These are phyloP conservation scores for Cucumis hystrix DNA, from an alignment of 306 rosid genomes.

Conservation along the genomic window DNA sequence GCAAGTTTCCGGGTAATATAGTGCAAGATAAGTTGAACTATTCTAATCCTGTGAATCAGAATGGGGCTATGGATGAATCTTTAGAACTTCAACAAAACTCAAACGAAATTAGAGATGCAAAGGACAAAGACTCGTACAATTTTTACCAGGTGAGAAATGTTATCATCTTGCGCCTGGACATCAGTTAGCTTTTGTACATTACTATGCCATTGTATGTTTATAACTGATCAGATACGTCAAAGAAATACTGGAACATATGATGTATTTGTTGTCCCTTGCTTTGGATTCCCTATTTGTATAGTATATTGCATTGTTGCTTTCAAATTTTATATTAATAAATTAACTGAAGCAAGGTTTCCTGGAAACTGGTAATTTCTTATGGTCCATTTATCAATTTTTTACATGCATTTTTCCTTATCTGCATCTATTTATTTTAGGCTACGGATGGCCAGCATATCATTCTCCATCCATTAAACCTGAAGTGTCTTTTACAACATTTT, in stretches of 20 bases:
- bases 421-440: constrained; percentile 53
- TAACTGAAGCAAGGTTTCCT: not conserved
- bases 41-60: constrained; percentile 24
- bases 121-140: constrained; percentile 54
- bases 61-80: constrained; percentile 27
- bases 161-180: not conserved
- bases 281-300: not conserved
- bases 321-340: not conserved
- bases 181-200: not conserved
- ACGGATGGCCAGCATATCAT: constrained; percentile 93
- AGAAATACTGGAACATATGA: not conserved
- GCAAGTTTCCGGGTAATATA: constrained; percentile 8
- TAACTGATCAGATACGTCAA: not conserved
- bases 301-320: not conserved
- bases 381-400: not conserved
- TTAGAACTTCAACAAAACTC: constrained; percentile 21
- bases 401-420: not conserved
- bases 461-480: constrained; percentile 86
- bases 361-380: not conserved
- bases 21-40: not conserved
- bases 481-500: constrained; percentile 73
- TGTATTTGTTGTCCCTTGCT: not conserved
- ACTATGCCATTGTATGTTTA: not conserved
- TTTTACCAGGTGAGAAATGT: constrained; percentile 64
- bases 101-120: constrained; percentile 27